A percentile compares a stretch with the other conserved stretches of the same genome.
Conservation (phyloP, 805 yeast species). For the Suhomyces emberorum region DNA sequence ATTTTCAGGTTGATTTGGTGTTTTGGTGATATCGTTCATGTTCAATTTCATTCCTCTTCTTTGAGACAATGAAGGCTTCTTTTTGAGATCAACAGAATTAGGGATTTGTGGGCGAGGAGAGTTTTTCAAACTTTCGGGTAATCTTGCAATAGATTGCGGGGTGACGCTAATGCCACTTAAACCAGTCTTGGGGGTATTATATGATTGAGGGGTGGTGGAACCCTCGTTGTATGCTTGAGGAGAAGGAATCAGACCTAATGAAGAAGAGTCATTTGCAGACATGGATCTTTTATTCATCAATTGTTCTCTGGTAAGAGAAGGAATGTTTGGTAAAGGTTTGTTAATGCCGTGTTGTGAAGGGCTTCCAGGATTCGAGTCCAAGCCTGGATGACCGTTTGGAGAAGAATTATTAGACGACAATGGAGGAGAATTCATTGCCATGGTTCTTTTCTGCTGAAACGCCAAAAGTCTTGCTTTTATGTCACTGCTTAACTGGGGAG, state of each 20-base stretch:
- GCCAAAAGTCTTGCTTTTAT: constrained; percentile 85
- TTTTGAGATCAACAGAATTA: constrained; percentile 13
- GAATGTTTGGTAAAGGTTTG: constrained; percentile 21
- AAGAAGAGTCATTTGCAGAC: constrained; percentile 9
- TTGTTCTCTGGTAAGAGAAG: not conserved
- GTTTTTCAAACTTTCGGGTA: constrained; percentile 3
- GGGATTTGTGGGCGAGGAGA: not conserved
- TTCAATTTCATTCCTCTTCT: constrained; percentile 54
- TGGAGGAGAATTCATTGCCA: constrained; percentile 14
- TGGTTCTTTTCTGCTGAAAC: constrained; percentile 72
- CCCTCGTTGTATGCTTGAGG: not conserved
- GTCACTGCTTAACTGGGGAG: constrained; percentile 45
- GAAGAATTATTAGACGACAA: constrained; percentile 4
- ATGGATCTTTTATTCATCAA: constrained; percentile 5
- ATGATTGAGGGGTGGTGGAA: not conserved
- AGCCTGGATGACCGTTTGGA: not conserved
- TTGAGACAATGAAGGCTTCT: constrained; percentile 48
- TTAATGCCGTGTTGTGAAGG: not conserved
- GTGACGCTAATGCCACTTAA: not conserved
- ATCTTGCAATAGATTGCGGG: constrained; percentile 1
- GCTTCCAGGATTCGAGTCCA: not conserved
- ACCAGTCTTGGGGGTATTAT: not conserved
- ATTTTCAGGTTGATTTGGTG: constrained; percentile 2
- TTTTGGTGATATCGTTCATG: constrained; percentile 24
- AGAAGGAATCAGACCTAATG: constrained; percentile 7